Conservation (phyloP, 164 flowering plant species). For the Tetrastigma voinierianum region DNA sequence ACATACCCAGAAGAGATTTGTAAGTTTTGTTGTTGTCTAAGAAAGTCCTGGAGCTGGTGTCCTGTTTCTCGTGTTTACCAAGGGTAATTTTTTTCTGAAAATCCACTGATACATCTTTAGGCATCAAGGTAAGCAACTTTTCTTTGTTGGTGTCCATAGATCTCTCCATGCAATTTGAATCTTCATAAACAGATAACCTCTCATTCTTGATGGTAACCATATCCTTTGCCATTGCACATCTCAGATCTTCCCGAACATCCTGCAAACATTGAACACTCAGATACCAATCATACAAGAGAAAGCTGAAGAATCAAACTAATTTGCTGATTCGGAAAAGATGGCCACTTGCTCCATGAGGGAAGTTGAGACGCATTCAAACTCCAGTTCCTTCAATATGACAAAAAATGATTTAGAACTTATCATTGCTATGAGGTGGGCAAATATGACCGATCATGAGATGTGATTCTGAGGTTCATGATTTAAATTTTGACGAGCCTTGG, state of each 20-base stretch:
- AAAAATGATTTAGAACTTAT: slow-evolving; percentile 11
- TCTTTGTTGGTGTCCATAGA: slow-evolving; percentile 21
- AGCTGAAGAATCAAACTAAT: not conserved
- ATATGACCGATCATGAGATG: too few species aligned
- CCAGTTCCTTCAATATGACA: slow-evolving; percentile 50
- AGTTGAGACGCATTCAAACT: slow-evolving; percentile 88
- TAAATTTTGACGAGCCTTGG: not conserved
- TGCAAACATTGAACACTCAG: slow-evolving; percentile 31
- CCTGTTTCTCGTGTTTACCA: slow-evolving; percentile 54
- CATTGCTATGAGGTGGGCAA: slow-evolving; percentile 2
- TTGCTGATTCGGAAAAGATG: slow-evolving; percentile 85
- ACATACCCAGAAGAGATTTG: slow-evolving; percentile 50
- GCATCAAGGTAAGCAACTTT: slow-evolving; percentile 13
- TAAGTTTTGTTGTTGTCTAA: slow-evolving; percentile 26
- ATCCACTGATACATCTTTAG: slow-evolving; percentile 43
- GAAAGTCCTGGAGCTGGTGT: slow-evolving; percentile 19
- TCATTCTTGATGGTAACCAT: slow-evolving; percentile 62
- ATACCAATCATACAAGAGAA: slow-evolving; percentile 9
- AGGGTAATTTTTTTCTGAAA: slow-evolving; percentile 83
- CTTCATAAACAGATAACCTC: slow-evolving; percentile 37
- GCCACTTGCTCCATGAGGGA: slow-evolving; percentile 87
- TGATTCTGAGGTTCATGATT: not conserved
- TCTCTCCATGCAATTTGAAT: slow-evolving; percentile 13
- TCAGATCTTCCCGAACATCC: slow-evolving; percentile 87
- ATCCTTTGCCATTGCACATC: slow-evolving; percentile 91